A percentile compares a stretch with the other conserved stretches of the same genome.
These are phyloP conservation scores for Comarum palustre DNA, from an alignment of 306 rosid species.

Conservation along the genomic window DNA sequence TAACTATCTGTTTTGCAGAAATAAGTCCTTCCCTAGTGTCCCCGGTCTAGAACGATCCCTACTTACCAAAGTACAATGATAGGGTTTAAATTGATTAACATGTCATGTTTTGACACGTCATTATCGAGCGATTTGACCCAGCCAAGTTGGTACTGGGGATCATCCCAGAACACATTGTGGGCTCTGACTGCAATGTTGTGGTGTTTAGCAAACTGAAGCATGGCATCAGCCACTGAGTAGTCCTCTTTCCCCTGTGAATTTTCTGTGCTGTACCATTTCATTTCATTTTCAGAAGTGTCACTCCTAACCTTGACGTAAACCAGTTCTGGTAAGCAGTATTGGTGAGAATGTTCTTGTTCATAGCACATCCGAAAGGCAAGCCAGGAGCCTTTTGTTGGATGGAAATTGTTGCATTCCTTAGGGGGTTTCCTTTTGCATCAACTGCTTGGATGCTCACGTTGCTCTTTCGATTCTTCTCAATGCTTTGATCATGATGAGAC, in stretches of 20 bases:
- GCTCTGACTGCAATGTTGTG: constrained; percentile 54
- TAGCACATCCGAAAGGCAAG: constrained; percentile 63
- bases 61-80: no score
- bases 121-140: constrained; percentile 55
- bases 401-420: constrained; percentile 45
- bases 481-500: constrained; percentile 51
- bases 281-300: constrained; percentile 62
- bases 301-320: constrained; percentile 60
- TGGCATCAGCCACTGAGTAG: constrained; percentile 45
- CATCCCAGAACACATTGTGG: constrained; percentile 72
- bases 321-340: constrained; percentile 53
- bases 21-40: no score
- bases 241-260: constrained; percentile 31
- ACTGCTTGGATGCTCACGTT: constrained; percentile 42
- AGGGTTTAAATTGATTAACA: no score
- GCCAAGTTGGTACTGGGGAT: constrained; percentile 37
- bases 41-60: no score
- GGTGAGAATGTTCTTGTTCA: constrained; percentile 49
- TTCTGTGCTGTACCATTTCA: constrained; percentile 81
- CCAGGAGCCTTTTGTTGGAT: constrained; percentile 15
- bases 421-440: constrained; percentile 47
- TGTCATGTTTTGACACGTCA: no score
- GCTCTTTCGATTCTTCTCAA: constrained; percentile 52
- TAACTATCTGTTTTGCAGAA: no score
- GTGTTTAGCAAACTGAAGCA: constrained; percentile 49